Evolutionary conservation across 1,284 basidiomycete species (phyloP).

Genomic region (Volvariella surrecta): DNA sequence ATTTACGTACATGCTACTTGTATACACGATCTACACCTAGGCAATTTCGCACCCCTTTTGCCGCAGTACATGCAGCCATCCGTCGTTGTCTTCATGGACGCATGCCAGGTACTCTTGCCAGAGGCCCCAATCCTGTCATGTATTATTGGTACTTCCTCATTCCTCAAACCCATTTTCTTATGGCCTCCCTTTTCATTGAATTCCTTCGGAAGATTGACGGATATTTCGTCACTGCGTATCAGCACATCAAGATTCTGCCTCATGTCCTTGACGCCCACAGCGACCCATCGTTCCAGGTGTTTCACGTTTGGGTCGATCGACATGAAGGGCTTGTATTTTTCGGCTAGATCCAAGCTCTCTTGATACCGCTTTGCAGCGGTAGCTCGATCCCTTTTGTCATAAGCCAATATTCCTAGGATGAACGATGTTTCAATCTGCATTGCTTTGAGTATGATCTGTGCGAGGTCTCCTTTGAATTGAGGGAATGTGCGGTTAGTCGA

Average conservation of each 20-base stretch:
- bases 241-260: constrained; percentile 18
- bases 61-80: constrained; percentile 20
- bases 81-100: constrained; percentile 17
- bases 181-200: constrained; percentile 7
- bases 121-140: constrained; percentile 13
- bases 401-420: constrained; percentile 22
- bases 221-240: constrained; percentile 16
- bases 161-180: constrained; percentile 12
- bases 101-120: constrained; percentile 11
- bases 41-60: constrained; percentile 18
- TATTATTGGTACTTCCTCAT: constrained; percentile 15
- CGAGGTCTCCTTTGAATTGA: constrained; percentile 14
- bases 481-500: constrained; percentile 11
- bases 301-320: constrained; percentile 10
- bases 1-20: constrained; percentile 18
- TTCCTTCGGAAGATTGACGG: constrained; percentile 8
- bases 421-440: constrained; percentile 22
- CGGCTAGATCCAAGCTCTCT: constrained; percentile 22
- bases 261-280: constrained; percentile 15
- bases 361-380: constrained; percentile 24
- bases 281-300: constrained; percentile 16
- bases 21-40: constrained; percentile 19
- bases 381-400: constrained; percentile 21
- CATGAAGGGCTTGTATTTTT: constrained; percentile 15
- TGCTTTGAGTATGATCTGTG: constrained; percentile 18